Percentiles rank a stretch among this genome's conserved stretches.
Evolutionary conservation across 192 early-diverging fungal species (phyloP).

Genomic region (Mortierella claussenii): DNA sequence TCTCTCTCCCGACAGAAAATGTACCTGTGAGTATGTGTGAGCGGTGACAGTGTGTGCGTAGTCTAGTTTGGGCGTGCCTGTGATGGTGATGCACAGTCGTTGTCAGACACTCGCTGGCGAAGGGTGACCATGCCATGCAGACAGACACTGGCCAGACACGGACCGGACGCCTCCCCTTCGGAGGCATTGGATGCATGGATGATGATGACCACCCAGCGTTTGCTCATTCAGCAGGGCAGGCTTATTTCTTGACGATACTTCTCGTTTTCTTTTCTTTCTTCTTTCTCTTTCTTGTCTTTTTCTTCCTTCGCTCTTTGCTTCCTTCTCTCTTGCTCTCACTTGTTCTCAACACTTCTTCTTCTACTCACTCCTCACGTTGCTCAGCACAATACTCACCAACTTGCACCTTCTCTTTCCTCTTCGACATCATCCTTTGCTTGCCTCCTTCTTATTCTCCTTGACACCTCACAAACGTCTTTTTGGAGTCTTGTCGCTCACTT

Average conservation of each 20-base stretch:
- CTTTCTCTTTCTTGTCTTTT: not conserved
- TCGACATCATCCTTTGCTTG: not conserved
- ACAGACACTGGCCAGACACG: no score
- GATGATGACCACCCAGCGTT: no score
- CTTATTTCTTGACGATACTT: not conserved
- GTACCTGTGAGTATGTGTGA: not conserved
- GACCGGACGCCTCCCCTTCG: no score
- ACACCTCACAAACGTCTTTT: not conserved
- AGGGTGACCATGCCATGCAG: no score
- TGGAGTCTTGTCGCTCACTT: not conserved
- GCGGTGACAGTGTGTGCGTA: no score
- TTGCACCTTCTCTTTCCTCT: not conserved
- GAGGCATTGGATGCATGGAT: no score
- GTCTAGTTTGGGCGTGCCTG: no score
- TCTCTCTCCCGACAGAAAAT: not conserved
- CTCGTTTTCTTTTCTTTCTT: not conserved
- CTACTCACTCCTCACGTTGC: conserved; percentile 1
- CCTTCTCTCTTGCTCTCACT: not conserved
- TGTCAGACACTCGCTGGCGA: no score
- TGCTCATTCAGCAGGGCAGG: no score
- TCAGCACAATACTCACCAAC: no score
- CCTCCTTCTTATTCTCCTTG: not conserved
- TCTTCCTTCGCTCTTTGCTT: not conserved
- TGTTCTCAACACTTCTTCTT: not conserved
- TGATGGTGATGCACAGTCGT: conserved; percentile 21